Evolutionary conservation across 306 rosid species (phyloP).

Genomic region (Lupinus albus): DNA sequence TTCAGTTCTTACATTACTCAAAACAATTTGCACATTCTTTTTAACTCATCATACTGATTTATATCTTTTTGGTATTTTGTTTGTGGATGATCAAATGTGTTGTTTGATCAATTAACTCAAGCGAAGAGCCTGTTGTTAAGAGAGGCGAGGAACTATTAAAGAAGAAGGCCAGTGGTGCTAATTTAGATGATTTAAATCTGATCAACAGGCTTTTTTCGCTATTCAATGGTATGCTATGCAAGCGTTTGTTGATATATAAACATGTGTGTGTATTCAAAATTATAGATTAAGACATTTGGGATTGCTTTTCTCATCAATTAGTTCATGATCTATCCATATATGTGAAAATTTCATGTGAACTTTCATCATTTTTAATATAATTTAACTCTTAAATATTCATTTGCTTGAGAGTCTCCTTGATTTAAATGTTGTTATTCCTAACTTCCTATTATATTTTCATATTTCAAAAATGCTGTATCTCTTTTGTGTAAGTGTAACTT

Average conservation of each 20-base stretch:
- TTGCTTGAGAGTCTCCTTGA: constrained; percentile 30
- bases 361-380: constrained; percentile 24
- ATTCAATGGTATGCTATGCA: constrained; percentile 71
- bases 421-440: constrained; percentile 18
- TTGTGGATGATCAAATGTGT: constrained; percentile 45
- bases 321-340: constrained; percentile 2
- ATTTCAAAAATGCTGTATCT: constrained; percentile 13
- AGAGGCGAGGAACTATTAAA: constrained; percentile 95
- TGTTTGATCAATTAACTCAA: constrained; percentile 58
- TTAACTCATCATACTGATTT: constrained; percentile 31
- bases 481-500: constrained; percentile 6
- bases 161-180: constrained; percentile 84
- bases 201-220: constrained; percentile 72
- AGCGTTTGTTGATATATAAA: constrained; percentile 28
- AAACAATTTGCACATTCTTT: constrained; percentile 20
- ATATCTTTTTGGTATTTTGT: constrained; percentile 38
- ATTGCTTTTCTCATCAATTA: constrained; percentile 26
- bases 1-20: constrained; percentile 36
- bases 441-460: constrained; percentile 19
- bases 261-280: background rate
- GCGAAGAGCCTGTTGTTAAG: constrained; percentile 88
- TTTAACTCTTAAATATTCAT: constrained; percentile 7
- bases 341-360: constrained; percentile 26
- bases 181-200: constrained; percentile 76
- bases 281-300: constrained; percentile 15